Conservation (phyloP, 2,329 filamentous ascomycete species). For the Hypoxylon sp. region DNA sequence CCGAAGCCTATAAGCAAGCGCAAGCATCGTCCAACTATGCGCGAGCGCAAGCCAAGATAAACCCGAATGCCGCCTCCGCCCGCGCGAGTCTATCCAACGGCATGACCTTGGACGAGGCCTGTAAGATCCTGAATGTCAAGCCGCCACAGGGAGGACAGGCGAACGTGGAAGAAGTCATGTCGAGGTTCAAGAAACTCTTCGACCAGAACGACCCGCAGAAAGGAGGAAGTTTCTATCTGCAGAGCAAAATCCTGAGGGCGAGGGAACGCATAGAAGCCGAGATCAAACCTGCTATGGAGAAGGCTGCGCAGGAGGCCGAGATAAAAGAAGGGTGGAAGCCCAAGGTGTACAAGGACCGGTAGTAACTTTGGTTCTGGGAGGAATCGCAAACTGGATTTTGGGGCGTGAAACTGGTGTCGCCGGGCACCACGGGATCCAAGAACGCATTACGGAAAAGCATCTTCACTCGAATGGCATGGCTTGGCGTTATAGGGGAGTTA, state of each 20-base stretch:
- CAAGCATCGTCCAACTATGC: slow-evolving; percentile 85
- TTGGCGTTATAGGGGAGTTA: slow-evolving; percentile 54
- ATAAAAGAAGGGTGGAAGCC: slow-evolving; percentile 89
- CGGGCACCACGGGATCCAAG: not conserved
- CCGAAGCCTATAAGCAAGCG: slow-evolving; percentile 95
- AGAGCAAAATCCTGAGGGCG: slow-evolving; percentile 94
- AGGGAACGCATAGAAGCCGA: slow-evolving; percentile 93
- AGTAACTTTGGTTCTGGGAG: slow-evolving; percentile 36
- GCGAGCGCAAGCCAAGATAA: slow-evolving; percentile 72
- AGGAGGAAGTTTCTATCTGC: slow-evolving; percentile 96
- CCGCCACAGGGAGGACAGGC: slow-evolving; percentile 80
- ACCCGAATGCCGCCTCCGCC: slow-evolving; percentile 53
- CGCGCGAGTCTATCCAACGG: slow-evolving; percentile 64
- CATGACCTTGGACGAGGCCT: slow-evolving; percentile 94
- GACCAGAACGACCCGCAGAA: slow-evolving; percentile 95
- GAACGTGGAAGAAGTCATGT: slow-evolving; percentile 80
- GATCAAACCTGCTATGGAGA: slow-evolving; percentile 74
- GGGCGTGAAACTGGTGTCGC: slow-evolving; percentile 22
- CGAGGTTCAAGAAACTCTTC: slow-evolving; percentile 92
- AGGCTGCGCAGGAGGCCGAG: slow-evolving; percentile 78
- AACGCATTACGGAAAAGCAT: slow-evolving; percentile 51
- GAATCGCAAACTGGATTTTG: slow-evolving; percentile 2
- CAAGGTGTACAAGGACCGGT: slow-evolving; percentile 91
- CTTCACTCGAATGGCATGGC: slow-evolving; percentile 65
- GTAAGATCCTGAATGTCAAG: slow-evolving; percentile 95